Conservation (phyloP, 2,329 filamentous ascomycete species). For the Venturia carpophila region DNA sequence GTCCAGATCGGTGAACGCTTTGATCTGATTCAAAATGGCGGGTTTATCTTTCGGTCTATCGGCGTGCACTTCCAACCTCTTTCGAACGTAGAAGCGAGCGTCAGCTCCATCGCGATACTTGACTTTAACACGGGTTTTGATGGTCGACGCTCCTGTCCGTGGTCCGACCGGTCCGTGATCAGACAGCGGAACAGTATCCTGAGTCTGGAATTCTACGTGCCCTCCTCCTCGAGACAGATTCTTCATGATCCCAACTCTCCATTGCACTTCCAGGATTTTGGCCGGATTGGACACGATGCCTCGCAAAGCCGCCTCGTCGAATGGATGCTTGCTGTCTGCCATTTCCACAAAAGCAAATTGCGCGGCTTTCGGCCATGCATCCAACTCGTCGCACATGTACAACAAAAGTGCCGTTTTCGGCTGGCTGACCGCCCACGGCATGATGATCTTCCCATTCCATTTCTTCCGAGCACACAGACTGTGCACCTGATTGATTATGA, state of each 20-base stretch:
- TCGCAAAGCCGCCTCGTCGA: slow-evolving; percentile 31
- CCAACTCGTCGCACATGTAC: slow-evolving; percentile 33
- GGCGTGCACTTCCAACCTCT: slow-evolving; percentile 26
- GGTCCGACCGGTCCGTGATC: slow-evolving; percentile 27
- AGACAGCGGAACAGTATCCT: slow-evolving; percentile 32
- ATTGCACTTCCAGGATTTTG: slow-evolving; percentile 34
- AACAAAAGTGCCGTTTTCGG: slow-evolving; percentile 32
- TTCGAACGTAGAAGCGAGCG: slow-evolving; percentile 30
- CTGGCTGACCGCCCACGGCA: slow-evolving; percentile 32
- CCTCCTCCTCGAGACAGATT: slow-evolving; percentile 31
- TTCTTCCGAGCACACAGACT: slow-evolving; percentile 11
- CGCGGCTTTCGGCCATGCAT: slow-evolving; percentile 32
- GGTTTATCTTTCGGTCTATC: slow-evolving; percentile 24
- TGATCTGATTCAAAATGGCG: slow-evolving; percentile 31
- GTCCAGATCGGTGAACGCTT: slow-evolving; percentile 31
- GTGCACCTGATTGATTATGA: slow-evolving; percentile 11
- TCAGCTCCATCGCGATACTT: slow-evolving; percentile 30
- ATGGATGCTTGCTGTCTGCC: slow-evolving; percentile 32
- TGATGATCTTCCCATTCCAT: slow-evolving; percentile 10
- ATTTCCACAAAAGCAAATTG: slow-evolving; percentile 34
- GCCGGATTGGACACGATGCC: slow-evolving; percentile 33
- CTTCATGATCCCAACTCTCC: slow-evolving; percentile 33
- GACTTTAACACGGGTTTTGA: slow-evolving; percentile 29
- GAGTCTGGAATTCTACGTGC: slow-evolving; percentile 32
- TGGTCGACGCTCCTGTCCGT: slow-evolving; percentile 25